These are phyloP conservation scores for Aaosphaeria pasadenensis DNA, from an alignment of 2,329 filamentous ascomycete genomes.

Conservation along the genomic window DNA sequence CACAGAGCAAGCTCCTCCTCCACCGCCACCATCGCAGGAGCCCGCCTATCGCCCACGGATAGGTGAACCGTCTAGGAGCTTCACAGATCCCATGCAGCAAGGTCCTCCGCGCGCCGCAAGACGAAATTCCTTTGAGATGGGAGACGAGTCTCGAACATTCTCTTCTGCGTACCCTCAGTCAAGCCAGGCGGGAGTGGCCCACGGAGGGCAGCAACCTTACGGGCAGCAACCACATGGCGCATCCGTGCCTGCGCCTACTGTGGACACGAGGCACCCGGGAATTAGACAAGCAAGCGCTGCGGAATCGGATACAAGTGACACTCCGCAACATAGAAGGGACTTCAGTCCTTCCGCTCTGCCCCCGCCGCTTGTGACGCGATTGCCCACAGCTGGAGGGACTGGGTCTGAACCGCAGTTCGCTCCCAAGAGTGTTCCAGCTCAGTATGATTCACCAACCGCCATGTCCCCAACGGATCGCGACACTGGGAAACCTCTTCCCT, in stretches of 20 bases:
- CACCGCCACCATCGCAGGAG: conserved; percentile 28
- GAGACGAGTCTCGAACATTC: conserved; percentile 53
- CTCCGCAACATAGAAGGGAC: conserved; percentile 43
- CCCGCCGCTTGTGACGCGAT: conserved; percentile 46
- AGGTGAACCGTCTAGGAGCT: conserved; percentile 32
- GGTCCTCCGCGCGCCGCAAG: conserved; percentile 25
- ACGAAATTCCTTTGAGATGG: conserved; percentile 53
- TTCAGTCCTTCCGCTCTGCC: conserved; percentile 54
- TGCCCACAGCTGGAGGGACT: conserved; percentile 26
- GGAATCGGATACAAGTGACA: conserved; percentile 30
- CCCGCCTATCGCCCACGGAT: conserved; percentile 42
- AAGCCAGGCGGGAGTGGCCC: neutral
- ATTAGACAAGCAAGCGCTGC: conserved; percentile 22
- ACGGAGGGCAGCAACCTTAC: conserved; percentile 12
- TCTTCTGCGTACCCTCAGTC: conserved; percentile 31
- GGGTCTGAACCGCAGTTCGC: conserved; percentile 49
- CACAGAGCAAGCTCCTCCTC: conserved; percentile 44
- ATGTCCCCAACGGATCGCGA: conserved; percentile 28
- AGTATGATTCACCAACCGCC: conserved; percentile 25
- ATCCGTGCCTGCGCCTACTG: conserved; percentile 7
- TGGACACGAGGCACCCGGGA: conserved; percentile 3
- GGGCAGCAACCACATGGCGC: neutral
- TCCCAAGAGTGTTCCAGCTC: conserved; percentile 61
- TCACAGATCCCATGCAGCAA: conserved; percentile 40
- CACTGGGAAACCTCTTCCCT: conserved; percentile 55